These are phyloP conservation scores for Saccharomycopsis schoenii DNA, from an alignment of 805 yeast species.

Conservation along the genomic window DNA sequence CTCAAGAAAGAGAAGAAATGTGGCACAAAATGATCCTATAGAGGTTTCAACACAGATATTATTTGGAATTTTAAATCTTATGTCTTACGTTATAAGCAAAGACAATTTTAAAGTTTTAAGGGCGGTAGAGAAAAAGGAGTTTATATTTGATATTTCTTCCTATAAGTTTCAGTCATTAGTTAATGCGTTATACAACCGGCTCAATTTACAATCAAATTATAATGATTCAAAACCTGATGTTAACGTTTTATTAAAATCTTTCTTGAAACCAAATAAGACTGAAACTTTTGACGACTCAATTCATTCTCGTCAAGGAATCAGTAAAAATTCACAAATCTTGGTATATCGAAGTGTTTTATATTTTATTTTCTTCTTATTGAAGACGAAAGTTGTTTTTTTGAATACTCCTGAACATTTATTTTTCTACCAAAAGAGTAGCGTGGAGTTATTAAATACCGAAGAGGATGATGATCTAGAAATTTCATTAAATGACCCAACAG, in stretches of 20 bases:
- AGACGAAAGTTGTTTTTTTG: conserved; percentile 1
- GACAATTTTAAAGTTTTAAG: conserved; percentile 7
- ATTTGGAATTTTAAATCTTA: conserved; percentile 6
- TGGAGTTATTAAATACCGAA: not conserved
- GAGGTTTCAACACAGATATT: conserved; percentile 7
- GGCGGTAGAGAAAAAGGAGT: not conserved
- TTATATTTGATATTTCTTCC: conserved; percentile 13
- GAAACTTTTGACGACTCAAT: not conserved
- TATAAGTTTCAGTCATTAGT: conserved; percentile 14
- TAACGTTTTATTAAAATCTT: not conserved
- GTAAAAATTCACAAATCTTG: not conserved
- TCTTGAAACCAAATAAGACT: not conserved
- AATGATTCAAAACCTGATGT: not conserved
- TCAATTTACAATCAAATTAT: not conserved
- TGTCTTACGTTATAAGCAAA: conserved; percentile 1
- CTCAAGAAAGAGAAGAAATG: not conserved
- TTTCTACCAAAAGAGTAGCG: conserved; percentile 1
- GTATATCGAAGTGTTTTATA: not conserved
- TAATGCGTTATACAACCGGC: conserved; percentile 9
- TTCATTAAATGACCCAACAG: not conserved
- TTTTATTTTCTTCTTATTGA: conserved; percentile 8
- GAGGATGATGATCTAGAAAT: not conserved
- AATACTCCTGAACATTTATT: conserved; percentile 14
- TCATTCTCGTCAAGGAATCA: not conserved
- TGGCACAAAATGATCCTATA: not conserved